Percentiles rank a stretch among this genome's conserved stretches.
phyloP scores from a whole-genome alignment of 2,329 filamentous ascomycete genomes.

The Bipolaris zeicola region DNA sequence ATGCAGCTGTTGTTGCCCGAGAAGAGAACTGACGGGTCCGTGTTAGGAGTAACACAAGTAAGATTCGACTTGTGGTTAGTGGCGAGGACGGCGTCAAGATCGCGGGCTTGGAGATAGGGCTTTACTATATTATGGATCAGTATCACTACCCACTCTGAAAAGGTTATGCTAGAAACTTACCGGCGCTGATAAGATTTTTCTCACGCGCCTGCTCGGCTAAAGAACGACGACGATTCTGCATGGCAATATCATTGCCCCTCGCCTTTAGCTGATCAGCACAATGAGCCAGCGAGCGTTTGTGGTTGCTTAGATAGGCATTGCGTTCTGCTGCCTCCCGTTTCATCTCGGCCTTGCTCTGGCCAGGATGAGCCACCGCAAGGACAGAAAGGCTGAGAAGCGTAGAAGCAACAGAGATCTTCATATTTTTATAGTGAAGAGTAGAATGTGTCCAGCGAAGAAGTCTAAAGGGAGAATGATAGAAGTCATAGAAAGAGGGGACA shows the following conservation, averaged over 20 bases:
- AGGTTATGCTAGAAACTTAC: neutral
- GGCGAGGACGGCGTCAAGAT: slow-evolving; percentile 33
- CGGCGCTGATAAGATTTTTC: slow-evolving; percentile 39
- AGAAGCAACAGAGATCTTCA: neutral
- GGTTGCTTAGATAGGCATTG: neutral
- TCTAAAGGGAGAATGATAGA: neutral
- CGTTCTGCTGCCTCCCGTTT: neutral
- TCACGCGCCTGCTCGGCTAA: slow-evolving; percentile 49
- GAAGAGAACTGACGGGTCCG: slow-evolving; percentile 38
- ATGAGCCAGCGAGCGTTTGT: slow-evolving; percentile 1
- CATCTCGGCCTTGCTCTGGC: slow-evolving; percentile 7
- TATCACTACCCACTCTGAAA: neutral
- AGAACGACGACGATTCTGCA: slow-evolving; percentile 46
- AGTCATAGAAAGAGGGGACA: neutral
- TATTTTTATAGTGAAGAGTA: neutral
- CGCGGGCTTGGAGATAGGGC: slow-evolving; percentile 35
- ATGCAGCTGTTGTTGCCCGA: slow-evolving; percentile 43
- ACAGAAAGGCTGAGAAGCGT: neutral
- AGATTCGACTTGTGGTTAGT: slow-evolving; percentile 41
- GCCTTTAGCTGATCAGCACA: neutral
- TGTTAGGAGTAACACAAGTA: slow-evolving; percentile 36
- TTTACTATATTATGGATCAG: slow-evolving; percentile 26
- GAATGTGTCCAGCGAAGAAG: neutral
- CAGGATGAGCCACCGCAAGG: neutral
- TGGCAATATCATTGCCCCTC: neutral